Conservation (phyloP, 2,329 filamentous ascomycete genomes). For the Neofusicoccum laricinum region DNA sequence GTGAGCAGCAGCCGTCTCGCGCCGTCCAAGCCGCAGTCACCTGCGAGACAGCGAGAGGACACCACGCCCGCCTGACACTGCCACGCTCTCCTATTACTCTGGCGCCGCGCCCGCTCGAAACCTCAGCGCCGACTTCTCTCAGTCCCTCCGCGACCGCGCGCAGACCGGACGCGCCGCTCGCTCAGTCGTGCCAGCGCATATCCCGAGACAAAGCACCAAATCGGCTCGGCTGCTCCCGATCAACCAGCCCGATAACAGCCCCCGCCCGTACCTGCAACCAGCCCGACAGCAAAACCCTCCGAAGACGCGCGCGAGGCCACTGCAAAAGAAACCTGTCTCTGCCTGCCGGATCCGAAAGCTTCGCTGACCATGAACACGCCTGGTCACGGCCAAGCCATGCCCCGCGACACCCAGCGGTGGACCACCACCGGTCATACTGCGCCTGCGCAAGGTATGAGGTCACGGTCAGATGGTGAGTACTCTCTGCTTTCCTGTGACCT, state of each 20-base stretch:
- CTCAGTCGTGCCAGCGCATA: conserved; percentile 7
- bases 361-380: neutral
- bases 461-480: conserved; percentile 16
- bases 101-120: neutral
- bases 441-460: conserved; percentile 12
- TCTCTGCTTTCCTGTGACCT: conserved; percentile 4
- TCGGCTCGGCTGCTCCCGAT: conserved; percentile 9
- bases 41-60: neutral
- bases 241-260: neutral
- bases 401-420: neutral
- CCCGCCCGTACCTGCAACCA: neutral
- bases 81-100: conserved; percentile 14
- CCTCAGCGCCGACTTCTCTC: neutral
- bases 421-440: conserved; percentile 7
- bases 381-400: conserved; percentile 9
- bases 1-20: neutral
- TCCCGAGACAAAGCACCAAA: conserved; percentile 8
- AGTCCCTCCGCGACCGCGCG: neutral
- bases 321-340: conserved; percentile 3
- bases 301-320: neutral
- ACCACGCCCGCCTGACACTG: conserved; percentile 10
- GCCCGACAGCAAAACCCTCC: neutral
- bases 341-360: neutral
- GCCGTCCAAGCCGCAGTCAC: conserved; percentile 1
- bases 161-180: neutral